Evolutionary conservation across 1,139 yeast species (phyloP), one percentile per base, ranked within the genome.

Genomic region (Candida neerlandica): DNA sequence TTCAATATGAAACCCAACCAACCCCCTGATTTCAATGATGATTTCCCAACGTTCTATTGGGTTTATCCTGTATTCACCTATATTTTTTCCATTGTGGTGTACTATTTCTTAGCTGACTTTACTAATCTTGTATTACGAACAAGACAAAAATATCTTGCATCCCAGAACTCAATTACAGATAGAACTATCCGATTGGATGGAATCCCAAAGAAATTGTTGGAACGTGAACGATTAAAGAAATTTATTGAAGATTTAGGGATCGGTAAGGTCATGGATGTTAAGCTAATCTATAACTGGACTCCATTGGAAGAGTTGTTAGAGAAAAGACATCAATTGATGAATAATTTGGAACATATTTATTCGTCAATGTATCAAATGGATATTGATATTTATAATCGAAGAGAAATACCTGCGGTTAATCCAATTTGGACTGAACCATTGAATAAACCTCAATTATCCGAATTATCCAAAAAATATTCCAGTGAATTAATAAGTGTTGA

Each of bases 81-180:
- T 63, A 69, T 86, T 12, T 92, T 94, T 69, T 89, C 98, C 1
- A 71, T 80, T 16, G 65, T 91, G 42, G 83, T 94, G 0, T 74
- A 85, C 46, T 77, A 78, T 54, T 77, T 83, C 57, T 66, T 92
- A 49, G 77, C 84, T 58, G 73, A 81, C 30, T 94, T 85, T 58
- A 89, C 97, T 0, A 77, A 78, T 52, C 73, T 78, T 51, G 90
- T 94, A 38, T 86, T 92, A 27, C 75, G 78, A 51, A 85, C 88
- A 18, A 78, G 99, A 51, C 99, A 94, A 64, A 75, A 78, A 55
- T 89, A 89, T 63, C 72, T 94, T 56, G 98, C 98, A 0, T 81
- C 84, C 46, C 98, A 92, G 64, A 87, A 89, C 64, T 86, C 97
- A 5, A 81, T 94, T 48, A 91, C 98, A 0, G 99, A 94, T 72